Base-by-base conservation (phyloP, 257 asterid genomes). In the Nicotiana tabacum region DNA sequence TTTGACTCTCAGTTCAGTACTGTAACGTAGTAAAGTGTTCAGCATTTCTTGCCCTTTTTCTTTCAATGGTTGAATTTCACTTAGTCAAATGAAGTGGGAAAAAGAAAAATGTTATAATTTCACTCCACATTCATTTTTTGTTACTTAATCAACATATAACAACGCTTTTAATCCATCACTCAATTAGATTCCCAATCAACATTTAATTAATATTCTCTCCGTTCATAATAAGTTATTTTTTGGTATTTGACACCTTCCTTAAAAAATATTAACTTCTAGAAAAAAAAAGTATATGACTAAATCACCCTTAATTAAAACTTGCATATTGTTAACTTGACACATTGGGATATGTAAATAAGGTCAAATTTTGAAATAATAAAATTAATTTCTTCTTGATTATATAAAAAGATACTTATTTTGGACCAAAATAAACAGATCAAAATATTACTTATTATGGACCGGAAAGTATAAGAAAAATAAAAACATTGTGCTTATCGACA, bases 401-500 rank as follows among this genome's bases (percentile, higher is more conserved):
- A 2, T 37, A 37, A 37, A 37, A 37, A 37, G 0, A 37, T 1
- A 37, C 9, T 37, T 37, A 6, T 37, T 6, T 37, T 37, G 6
- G 2, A 37, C 2, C 6, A 37, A 37, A 37, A 37, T 6, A 6
- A 37, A 37, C 0, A 37, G 9, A 37, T 1, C 1, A 37, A 37
- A 37, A 37, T 1, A 37, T 37, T 2, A 29, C 30, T 29, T 29
- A 29, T 29, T 29, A 37, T 6, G 46, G 46, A 37, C 2, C 2
- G 1, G 9, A 37, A 2, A 37, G 46, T 37, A 43, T 1, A 21
- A 43, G 61, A 78, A 82, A 68, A 72, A 84, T 70, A 62, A 66
- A 82, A 84, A 85, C 86, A 78, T 83, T 43, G 86, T 83, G 35
- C 30, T 86, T 27, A 78, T 83, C 88, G 82, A 21, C 85, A 84